Conservation (phyloP, 495 filamentous ascomycete genomes). For the Melanomma pulvis-pyrius region DNA sequence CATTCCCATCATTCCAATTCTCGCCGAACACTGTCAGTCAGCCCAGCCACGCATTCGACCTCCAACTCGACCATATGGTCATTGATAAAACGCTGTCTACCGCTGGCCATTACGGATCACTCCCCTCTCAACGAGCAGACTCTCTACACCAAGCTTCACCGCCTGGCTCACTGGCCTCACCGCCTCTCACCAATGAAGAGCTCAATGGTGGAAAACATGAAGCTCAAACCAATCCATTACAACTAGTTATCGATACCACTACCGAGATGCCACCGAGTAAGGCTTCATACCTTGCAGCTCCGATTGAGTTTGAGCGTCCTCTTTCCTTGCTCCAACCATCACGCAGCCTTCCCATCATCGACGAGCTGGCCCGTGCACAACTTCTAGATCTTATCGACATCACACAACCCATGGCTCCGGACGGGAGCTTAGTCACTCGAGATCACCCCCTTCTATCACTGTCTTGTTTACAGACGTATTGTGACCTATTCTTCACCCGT, state of each 20-base stretch:
- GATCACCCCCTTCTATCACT: conserved; percentile 55
- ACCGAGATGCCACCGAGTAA: background rate
- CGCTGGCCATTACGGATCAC: conserved; percentile 9
- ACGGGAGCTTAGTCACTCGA: conserved; percentile 48
- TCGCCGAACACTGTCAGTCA: conserved; percentile 8
- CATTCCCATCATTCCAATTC: conserved; percentile 23
- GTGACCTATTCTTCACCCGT: conserved; percentile 58
- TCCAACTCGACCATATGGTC: conserved; percentile 21
- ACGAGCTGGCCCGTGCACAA: conserved; percentile 47
- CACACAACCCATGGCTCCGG: conserved; percentile 47
- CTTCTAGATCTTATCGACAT: conserved; percentile 52
- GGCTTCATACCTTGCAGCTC: background rate
- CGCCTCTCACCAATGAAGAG: conserved; percentile 22
- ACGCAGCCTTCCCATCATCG: conserved; percentile 41
- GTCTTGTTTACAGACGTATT: conserved; percentile 53
- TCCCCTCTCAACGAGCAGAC: conserved; percentile 18
- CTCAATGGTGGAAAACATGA: background rate
- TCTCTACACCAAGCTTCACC: conserved; percentile 11
- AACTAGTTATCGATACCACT: background rate
- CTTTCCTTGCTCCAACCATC: conserved; percentile 47
- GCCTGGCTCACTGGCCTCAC: conserved; percentile 12
- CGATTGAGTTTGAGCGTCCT: conserved; percentile 34
- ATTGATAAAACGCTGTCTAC: conserved; percentile 9
- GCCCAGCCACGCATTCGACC: conserved; percentile 10
- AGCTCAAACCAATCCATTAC: background rate